Evolutionary conservation across 2,329 filamentous ascomycete genomes (phyloP), one percentile per base, ranked within the genome.

Genomic region (Aspergillus transmontanensis): DNA sequence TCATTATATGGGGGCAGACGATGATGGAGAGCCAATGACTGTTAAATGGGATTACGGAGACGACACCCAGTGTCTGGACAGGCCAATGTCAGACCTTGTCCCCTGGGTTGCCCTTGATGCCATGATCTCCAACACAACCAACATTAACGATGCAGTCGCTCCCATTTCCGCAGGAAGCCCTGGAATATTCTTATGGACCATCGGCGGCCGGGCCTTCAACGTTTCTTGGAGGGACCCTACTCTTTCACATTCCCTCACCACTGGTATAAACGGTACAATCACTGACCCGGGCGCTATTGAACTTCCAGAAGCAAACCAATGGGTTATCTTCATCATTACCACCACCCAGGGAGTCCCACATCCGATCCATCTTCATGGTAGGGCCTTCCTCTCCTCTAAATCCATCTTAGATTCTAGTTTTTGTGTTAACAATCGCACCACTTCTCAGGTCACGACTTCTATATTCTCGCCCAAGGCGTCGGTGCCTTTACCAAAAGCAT

Each of bases 361-460:
- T 68, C 88, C 89, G 0, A 88, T 91, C 76, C 89, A 92, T 75
- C 73, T 90, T 2, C 89, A 92, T 78, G 89, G 26, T 51, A 51
- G 5, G 12, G 12, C 32, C 26, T n/a, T 7, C 26, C 16, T 21
- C 4, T 12, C 3, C 4, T 34, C 4, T 1, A 11, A 3, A 12
- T 34, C 32, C 10, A 0, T 12, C 32, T 36, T 36, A 2, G 1
- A 36, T 36, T 36, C 14, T 36, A 36, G 1, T 1, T 36, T 3
- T 16, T 3, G 12, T 36, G 19, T 12, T 50, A 50, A 50, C 19
- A 14, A 50, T 16, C 41, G 7, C 7, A 1, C 23, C 14, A 26
- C 11, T 14, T 23, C 2, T 6, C 48, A 51, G 48, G 89, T 14
- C 86, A 89, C 75, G 90, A 92, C 78, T 89, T 92, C 80, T 89